Conservation (phyloP, 1,284 basidiomycete genomes). For the Tilletia indica region DNA sequence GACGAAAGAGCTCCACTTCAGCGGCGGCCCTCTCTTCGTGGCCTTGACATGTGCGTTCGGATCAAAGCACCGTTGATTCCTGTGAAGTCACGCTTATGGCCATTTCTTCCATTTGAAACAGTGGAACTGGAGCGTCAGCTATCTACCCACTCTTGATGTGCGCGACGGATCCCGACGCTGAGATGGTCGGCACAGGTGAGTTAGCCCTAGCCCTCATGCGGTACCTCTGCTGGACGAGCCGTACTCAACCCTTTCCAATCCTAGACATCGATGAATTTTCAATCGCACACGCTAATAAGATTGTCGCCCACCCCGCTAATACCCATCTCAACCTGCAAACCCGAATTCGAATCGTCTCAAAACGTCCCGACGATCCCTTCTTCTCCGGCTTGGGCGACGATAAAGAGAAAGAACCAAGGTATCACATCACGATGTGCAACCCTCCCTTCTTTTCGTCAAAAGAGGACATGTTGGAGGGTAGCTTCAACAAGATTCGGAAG, state of each 20-base stretch:
- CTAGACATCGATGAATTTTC: conserved; percentile 65
- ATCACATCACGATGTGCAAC: conserved; percentile 78
- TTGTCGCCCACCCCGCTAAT: conserved; percentile 62
- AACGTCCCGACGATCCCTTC: conserved; percentile 59
- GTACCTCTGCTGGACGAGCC: too few species aligned
- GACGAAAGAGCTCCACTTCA: background rate
- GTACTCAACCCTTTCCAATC: too few species aligned
- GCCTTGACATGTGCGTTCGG: conserved; percentile 13
- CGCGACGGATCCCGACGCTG: conserved; percentile 59
- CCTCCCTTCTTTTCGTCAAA: conserved; percentile 82
- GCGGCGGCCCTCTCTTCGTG: background rate
- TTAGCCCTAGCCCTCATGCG: too few species aligned
- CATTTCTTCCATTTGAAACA: conserved; percentile 50
- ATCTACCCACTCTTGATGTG: conserved; percentile 77
- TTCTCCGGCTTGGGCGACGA: conserved; percentile 51
- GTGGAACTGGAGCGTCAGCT: conserved; percentile 84
- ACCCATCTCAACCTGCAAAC: conserved; percentile 56
- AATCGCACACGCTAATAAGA: conserved; percentile 61
- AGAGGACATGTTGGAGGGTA: conserved; percentile 64
- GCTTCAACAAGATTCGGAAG: conserved; percentile 29
- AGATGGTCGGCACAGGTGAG: conserved; percentile 72
- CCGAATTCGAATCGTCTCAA: conserved; percentile 62
- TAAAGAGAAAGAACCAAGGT: conserved; percentile 12
- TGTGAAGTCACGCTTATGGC: background rate
- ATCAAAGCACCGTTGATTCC: too few species aligned